Conservation (phyloP, 75 land plant species). For the Cryptomeria japonica region DNA sequence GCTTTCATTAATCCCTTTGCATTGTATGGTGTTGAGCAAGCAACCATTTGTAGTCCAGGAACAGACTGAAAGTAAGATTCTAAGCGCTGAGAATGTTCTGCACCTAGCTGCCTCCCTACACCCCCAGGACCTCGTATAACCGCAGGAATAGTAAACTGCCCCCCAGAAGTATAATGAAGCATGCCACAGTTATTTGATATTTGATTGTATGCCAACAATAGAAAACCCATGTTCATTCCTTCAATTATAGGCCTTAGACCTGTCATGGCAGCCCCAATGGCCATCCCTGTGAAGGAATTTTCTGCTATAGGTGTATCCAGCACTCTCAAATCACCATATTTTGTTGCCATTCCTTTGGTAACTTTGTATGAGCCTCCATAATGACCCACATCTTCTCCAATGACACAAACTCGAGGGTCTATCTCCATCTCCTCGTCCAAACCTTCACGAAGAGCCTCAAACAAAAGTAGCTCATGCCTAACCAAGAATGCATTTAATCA, state of each 20-base stretch:
- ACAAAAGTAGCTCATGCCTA: constrained; percentile 90
- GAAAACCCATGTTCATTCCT: constrained; percentile 99
- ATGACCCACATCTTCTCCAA: constrained; percentile 99
- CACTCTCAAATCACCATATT: constrained; percentile 88
- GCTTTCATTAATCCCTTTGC: constrained; percentile 99
- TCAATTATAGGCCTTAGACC: constrained; percentile 89
- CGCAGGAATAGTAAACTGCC: constrained; percentile 88
- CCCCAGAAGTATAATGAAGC: constrained; percentile 99
- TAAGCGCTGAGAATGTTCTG: constrained; percentile 96
- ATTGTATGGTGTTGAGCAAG: constrained; percentile 97
- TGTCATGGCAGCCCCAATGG: constrained; percentile 98
- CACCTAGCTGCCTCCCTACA: constrained; percentile 95
- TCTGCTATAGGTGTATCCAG: constrained; percentile 98
- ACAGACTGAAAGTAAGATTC: constrained; percentile 99
- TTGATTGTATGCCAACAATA: constrained; percentile 90
- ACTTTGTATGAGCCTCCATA: constrained; percentile 99
- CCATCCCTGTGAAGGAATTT: constrained; percentile 98
- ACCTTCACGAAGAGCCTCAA: constrained; percentile 95
- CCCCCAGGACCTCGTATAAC: constrained; percentile 98
- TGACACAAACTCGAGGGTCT: constrained; percentile 85
- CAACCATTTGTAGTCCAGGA: constrained; percentile 96
- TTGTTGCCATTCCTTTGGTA: constrained; percentile 83
- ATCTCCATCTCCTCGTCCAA: constrained; percentile 98
- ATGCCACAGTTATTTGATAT: constrained; percentile 99
- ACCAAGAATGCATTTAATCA: background rate